Evolutionary conservation across 257 asterid genomes (phyloP).

Genomic region (Plantago elongata): DNA sequence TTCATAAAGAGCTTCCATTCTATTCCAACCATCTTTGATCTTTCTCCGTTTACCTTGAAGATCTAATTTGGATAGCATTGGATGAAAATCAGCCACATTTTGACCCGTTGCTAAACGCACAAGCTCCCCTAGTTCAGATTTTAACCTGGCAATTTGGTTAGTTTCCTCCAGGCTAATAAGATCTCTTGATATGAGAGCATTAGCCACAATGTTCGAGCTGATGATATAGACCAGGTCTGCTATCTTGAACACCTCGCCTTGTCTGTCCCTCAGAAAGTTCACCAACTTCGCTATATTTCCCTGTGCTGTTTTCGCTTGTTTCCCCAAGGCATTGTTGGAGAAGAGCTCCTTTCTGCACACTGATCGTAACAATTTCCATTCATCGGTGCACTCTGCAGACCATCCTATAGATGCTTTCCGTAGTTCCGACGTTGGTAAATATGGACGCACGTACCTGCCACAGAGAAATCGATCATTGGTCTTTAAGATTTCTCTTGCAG

Average conservation of each 20-base stretch:
- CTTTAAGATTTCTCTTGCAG: too few relatives aligned
- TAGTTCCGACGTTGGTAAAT: too few relatives aligned
- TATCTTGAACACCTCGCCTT: conserved; percentile 8
- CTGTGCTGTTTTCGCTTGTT: conserved; percentile 4
- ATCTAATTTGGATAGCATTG: conserved; percentile 15
- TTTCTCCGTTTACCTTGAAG: conserved; percentile 6
- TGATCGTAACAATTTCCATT: conserved; percentile 16
- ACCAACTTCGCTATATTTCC: conserved; percentile 3
- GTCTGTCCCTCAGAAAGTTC: conserved; percentile 2
- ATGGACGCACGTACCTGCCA: too few relatives aligned
- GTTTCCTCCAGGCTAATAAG: conserved; percentile 6
- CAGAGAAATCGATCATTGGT: too few relatives aligned
- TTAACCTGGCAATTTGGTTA: background rate
- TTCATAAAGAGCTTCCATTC: conserved; percentile 5
- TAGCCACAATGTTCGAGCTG: conserved; percentile 4
- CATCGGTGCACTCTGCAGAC: conserved; percentile 15
- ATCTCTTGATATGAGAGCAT: conserved; percentile 8
- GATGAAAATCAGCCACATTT: conserved; percentile 13
- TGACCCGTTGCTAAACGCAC: background rate
- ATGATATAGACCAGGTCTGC: background rate
- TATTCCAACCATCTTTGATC: background rate
- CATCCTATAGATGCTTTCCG: too few relatives aligned
- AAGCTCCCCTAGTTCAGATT: background rate
- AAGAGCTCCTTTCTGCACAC: conserved; percentile 16
- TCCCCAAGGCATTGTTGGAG: conserved; percentile 2